phyloP scores from a whole-genome alignment of 805 yeast genomes.

The Metschnikowia aberdeeniae region DNA sequence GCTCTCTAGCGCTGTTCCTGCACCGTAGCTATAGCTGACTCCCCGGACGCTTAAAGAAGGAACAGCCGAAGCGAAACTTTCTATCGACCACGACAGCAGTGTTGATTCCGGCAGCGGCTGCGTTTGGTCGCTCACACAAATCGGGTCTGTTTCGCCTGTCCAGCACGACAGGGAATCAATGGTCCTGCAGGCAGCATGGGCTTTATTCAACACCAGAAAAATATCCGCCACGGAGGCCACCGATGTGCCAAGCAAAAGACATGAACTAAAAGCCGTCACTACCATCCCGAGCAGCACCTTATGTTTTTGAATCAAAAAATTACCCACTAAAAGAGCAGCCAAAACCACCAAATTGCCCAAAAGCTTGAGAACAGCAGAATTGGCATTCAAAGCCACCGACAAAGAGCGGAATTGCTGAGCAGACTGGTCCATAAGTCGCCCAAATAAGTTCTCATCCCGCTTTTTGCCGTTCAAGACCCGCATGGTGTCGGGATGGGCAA shows the following conservation, averaged over 20 bases:
- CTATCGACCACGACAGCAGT: background rate
- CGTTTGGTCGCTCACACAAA: background rate
- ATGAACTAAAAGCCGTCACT: slow-evolving; percentile 78
- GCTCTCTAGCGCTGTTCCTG: slow-evolving; percentile 43
- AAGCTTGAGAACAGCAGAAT: slow-evolving; percentile 52
- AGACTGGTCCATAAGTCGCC: slow-evolving; percentile 30
- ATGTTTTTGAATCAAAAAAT: slow-evolving; percentile 52
- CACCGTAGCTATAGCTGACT: slow-evolving; percentile 63
- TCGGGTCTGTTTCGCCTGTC: slow-evolving; percentile 12
- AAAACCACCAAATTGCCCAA: slow-evolving; percentile 73
- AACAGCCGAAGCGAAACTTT: background rate
- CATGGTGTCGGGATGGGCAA: slow-evolving; percentile 56
- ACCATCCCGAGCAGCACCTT: slow-evolving; percentile 58
- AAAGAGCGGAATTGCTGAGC: slow-evolving; percentile 38
- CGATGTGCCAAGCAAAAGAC: slow-evolving; percentile 65
- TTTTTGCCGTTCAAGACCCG: slow-evolving; percentile 56
- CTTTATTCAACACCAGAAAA: slow-evolving; percentile 62
- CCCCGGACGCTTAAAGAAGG: slow-evolving; percentile 9
- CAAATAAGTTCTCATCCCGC: slow-evolving; percentile 47
- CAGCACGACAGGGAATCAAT: slow-evolving; percentile 32
- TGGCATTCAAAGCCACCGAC: slow-evolving; percentile 49
- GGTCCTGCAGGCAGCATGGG: slow-evolving; percentile 59
- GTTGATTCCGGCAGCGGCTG: background rate
- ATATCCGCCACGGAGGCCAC: slow-evolving; percentile 54
- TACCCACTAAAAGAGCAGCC: slow-evolving; percentile 92